A percentile compares a stretch with the other conserved stretches of the same genome.
Evolutionary conservation across 23 red algal genomes (phyloP).

Genomic region (Chondrus crispus): DNA sequence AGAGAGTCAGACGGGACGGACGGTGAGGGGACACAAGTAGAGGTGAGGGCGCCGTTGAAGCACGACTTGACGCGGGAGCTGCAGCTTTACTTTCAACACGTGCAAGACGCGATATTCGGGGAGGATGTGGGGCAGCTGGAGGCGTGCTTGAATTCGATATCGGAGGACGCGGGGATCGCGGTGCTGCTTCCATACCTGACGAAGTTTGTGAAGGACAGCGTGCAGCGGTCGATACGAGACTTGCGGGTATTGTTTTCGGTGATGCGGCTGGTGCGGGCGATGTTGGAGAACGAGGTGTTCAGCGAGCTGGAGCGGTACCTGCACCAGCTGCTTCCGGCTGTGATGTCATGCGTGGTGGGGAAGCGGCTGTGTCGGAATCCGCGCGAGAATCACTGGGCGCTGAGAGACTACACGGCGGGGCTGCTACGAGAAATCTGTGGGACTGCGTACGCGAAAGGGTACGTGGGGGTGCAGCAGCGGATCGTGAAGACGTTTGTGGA

Average conservation of each 20-base stretch:
- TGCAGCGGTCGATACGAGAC: not conserved
- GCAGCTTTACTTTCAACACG: conserved; percentile 81
- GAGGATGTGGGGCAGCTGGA: conserved; percentile 58
- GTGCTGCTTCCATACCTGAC: conserved; percentile 91
- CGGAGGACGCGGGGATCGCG: conserved; percentile 76
- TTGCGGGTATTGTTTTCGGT: conserved; percentile 48
- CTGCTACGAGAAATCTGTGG: conserved; percentile 60
- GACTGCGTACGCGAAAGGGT: conserved; percentile 35
- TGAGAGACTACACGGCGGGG: conserved; percentile 77
- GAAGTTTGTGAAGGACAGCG: conserved; percentile 54
- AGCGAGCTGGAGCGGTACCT: conserved; percentile 64
- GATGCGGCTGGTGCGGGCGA: conserved; percentile 76
- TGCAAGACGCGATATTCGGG: conserved; percentile 51
- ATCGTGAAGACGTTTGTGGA: conserved; percentile 69
- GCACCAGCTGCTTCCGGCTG: conserved; percentile 82
- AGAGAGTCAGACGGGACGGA: not conserved
- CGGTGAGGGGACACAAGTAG: not conserved
- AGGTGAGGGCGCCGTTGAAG: conserved; percentile 59
- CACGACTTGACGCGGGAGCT: conserved; percentile 88
- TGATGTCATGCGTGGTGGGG: conserved; percentile 83
- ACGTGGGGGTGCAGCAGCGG: conserved; percentile 65
- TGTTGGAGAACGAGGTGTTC: conserved; percentile 82
- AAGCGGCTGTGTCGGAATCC: conserved; percentile 55
- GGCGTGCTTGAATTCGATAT: conserved; percentile 69
- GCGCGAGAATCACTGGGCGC: conserved; percentile 88